Base-by-base conservation (phyloP, 139 green algal genomes). In the Gonium pectorale region DNA sequence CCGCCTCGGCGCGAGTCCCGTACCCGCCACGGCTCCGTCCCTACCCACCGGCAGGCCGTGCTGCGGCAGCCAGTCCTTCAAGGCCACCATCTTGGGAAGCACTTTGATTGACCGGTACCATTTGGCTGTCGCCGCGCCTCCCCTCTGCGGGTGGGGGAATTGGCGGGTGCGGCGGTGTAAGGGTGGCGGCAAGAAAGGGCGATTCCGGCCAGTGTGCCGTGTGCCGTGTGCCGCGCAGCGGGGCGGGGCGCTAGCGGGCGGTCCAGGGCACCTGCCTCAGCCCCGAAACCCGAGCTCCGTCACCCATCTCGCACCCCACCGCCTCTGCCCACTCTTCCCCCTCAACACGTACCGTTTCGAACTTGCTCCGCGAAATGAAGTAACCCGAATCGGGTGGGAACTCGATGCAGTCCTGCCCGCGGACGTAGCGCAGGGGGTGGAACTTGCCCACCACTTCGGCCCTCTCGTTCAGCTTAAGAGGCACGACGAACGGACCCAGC, bases 61-160 rank as follows among this genome's bases (percentile, higher is more conserved):
- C 40, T 5, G 5, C 64, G 21, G 8, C 41, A 75, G 38, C 70
- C 70, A 75, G 33, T 29, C 31, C 17, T 67, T 40, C 70, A 88
- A 46, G 38, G 66, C 38, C 29, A 67, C 73, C 41, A 91, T 71
- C 35, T 79, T 64, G 31, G 87, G 87, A 27, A 89, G 79, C 31
- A 86, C 87, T 0, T 86, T 63, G 35, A 91, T 88, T 41, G 49
- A 85, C 15, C 87, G 83, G 54, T 91, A 89, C 87, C 66, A 77
- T n/a, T 83, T 78, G 33, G 64, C 66, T 2, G 79, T 78, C 2
- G 33, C 51, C 5, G 79, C 64, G 64, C 79, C 64, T 35, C 64
- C 56, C 5, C 46, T 19, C 59, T 83, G 60, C 29, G 38, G n/a
- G 17, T 56, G 37, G 40, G 26, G 67, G 37, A 56, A 35, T n/a